phyloP scores from a whole-genome alignment of 805 yeast genomes.

The Kurtzmaniella cleridarum region DNA sequence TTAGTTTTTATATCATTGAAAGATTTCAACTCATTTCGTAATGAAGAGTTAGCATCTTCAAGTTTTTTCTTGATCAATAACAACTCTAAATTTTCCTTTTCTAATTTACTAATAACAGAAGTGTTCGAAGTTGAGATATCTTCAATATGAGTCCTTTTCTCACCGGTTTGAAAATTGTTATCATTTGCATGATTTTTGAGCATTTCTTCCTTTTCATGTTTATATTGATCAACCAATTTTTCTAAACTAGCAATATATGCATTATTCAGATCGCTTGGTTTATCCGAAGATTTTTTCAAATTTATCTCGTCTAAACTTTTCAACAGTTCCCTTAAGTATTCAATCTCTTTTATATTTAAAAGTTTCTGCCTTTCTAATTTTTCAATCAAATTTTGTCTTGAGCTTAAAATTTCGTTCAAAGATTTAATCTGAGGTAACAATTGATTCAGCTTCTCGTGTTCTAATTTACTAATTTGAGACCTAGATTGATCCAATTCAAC shows the following conservation, averaged over 20 bases:
- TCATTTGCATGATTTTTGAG: constrained; percentile 17
- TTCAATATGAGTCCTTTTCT: constrained; percentile 15
- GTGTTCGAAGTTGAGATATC: constrained; percentile 14
- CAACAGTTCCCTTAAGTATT: constrained; percentile 51
- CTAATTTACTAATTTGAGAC: constrained; percentile 2
- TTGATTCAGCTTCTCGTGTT: constrained; percentile 4
- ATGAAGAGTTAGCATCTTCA: constrained; percentile 26
- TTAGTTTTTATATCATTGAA: constrained; percentile 14
- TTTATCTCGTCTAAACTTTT: constrained; percentile 39
- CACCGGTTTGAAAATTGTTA: constrained; percentile 11
- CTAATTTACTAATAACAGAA: constrained; percentile 24
- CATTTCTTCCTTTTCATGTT: constrained; percentile 39
- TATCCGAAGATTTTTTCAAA: constrained; percentile 11
- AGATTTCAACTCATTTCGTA: constrained; percentile 32
- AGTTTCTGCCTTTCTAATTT: constrained; percentile 47
- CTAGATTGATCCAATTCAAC: constrained; percentile 11
- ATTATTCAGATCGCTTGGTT: constrained; percentile 20
- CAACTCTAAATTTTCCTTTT: constrained; percentile 36
- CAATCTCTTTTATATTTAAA: constrained; percentile 54
- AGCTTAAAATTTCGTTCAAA: constrained; percentile 8
- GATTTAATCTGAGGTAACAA: constrained; percentile 9
- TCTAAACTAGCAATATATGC: constrained; percentile 37
- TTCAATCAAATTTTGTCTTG: constrained; percentile 16
- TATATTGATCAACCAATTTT: constrained; percentile 50
- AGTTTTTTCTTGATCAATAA: constrained; percentile 30